Base-by-base conservation (phyloP, 441 rosid species). In the Geranium incanum region DNA sequence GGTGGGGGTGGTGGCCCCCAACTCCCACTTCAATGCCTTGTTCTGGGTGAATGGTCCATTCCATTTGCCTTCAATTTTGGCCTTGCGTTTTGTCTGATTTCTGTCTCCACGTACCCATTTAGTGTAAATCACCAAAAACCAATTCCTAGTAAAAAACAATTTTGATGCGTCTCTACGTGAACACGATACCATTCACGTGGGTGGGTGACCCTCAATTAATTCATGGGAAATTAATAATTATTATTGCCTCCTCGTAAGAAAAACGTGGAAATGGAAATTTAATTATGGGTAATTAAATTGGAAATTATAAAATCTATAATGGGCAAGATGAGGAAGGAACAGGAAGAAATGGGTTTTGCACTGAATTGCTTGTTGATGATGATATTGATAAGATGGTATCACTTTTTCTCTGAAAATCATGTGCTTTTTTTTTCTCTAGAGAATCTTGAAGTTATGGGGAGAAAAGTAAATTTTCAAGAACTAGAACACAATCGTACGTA, bases 41-140 rank as follows among this genome's bases (percentile, higher is more conserved):
- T 52, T 52, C 59, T 52, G 59, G 59, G 18, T 52, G 59, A 52
- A 52, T 52, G 59, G 59, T 52, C 59, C 18, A 52, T 52, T 52
- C 59, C 13, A n/a, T 13, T 52, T 52, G 59, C 59, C 59, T 13
- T 52, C n/a, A 52, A 6, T 52, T 52, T 52, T 52, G 18, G 59
- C 59, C 59, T 52, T 52, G 59, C 59, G n/a, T 52, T 52, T 52
- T 52, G 59, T 52, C 59, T 52, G 18, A 52, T 52, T 52, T 52
- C 59, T 52, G 59, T 52, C 59, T 52, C 18, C 59, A 52, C 59
- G n/a, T 52, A 52, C 59, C 18, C 59, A 48, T 48, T 48, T 48
- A 48, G 57, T 48, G 57, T 9, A 48, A 48, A 48, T 48, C 57
- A 9, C 57, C n/a, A 9, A 48, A 9, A 23, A 23, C 33, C 33